phyloP scores from a whole-genome alignment of 164 flowering plant genomes.

The Stephania cephalantha region DNA sequence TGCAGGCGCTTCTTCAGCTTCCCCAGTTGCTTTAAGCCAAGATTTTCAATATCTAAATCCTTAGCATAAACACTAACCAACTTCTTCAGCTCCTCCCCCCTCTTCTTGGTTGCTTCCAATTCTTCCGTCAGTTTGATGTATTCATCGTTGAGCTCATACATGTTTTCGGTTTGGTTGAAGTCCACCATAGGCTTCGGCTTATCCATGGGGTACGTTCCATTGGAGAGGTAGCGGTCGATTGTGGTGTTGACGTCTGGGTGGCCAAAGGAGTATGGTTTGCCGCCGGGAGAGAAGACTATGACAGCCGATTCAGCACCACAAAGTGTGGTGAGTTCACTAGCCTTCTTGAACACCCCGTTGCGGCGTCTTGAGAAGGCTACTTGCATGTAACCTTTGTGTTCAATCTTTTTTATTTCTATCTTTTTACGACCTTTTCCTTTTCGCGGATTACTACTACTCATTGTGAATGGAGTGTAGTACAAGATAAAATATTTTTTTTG shows the following conservation, averaged over 20 bases:
- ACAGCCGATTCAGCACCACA: conserved; percentile 19
- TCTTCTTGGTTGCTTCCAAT: conserved; percentile 13
- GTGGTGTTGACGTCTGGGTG: conserved; percentile 7
- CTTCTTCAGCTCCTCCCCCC: background rate
- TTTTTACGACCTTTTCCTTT: conserved; percentile 13
- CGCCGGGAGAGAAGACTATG: conserved; percentile 16
- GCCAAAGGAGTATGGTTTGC: conserved; percentile 18
- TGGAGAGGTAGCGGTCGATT: conserved; percentile 6
- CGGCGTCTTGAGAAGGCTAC: conserved; percentile 20
- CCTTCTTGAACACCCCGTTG: conserved; percentile 13
- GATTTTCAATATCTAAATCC: conserved; percentile 5
- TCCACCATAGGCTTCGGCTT: background rate
- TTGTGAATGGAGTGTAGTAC: background rate
- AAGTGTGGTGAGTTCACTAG: conserved; percentile 15
- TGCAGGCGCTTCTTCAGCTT: background rate
- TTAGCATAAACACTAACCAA: background rate
- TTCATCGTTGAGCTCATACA: conserved; percentile 5
- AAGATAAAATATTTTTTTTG: too few relatives aligned
- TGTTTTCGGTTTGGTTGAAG: background rate
- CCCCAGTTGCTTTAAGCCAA: conserved; percentile 3
- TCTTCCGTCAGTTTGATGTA: conserved; percentile 1
- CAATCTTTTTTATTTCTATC: conserved; percentile 14
- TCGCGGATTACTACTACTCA: background rate
- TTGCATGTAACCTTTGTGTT: conserved; percentile 5
- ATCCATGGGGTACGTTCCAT: background rate